Evolutionary conservation across 257 asterid species (phyloP).

Genomic region (Echites panduratus): DNA sequence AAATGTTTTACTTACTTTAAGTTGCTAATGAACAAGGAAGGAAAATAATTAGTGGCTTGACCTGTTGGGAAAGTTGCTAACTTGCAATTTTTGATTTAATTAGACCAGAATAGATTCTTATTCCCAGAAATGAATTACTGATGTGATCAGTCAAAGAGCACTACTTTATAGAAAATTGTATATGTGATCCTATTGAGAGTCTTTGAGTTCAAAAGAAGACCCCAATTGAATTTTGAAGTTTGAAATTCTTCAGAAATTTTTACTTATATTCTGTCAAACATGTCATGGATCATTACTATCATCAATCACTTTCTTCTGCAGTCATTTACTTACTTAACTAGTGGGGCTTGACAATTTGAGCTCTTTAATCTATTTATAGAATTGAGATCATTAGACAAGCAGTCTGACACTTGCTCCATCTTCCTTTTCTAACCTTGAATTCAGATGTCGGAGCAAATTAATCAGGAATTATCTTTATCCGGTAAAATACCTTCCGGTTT

Average conservation of each 20-base stretch:
- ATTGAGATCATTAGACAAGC: no score
- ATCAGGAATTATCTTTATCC: constrained; percentile 70
- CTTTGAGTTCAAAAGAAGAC: no score
- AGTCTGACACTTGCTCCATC: neutral
- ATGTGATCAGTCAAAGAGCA: no score
- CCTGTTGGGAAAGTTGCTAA: neutral
- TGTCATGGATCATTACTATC: no score
- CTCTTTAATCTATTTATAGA: neutral
- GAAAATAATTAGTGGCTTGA: neutral
- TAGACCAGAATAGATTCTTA: neutral
- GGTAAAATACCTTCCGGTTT: constrained; percentile 90
- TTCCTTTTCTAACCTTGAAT: constrained; percentile 3
- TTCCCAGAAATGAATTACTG: no score
- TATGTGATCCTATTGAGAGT: no score
- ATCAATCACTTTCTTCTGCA: no score
- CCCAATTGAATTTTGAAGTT: neutral
- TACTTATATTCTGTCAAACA: neutral
- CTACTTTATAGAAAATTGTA: no score
- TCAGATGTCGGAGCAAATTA: constrained; percentile 84
- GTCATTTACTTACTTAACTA: no score
- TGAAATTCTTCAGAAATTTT: neutral
- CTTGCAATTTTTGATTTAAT: neutral
- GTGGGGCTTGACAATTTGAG: neutral
- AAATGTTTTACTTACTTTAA: neutral
- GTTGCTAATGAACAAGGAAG: neutral